phyloP scores from a whole-genome alignment of 495 filamentous ascomycete species.

The Cryomyces antarcticus region DNA sequence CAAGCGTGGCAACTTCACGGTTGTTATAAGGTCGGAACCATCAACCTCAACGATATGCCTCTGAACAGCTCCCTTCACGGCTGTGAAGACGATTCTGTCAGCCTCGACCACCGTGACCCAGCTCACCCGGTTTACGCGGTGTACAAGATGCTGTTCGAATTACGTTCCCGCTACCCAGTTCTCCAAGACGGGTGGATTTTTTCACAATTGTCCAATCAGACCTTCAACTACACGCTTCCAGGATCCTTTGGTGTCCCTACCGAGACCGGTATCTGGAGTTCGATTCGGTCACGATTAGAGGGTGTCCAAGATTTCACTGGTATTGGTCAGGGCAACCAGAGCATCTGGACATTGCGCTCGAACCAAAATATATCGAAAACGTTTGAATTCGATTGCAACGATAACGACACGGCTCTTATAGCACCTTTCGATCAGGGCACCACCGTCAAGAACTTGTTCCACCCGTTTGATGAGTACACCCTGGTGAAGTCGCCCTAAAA shows the following conservation, averaged over 20 bases:
- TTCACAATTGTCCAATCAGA: slow-evolving; percentile 39
- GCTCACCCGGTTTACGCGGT: slow-evolving; percentile 45
- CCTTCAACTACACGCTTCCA: slow-evolving; percentile 26
- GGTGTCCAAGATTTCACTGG: slow-evolving; percentile 29
- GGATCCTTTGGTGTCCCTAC: slow-evolving; percentile 35
- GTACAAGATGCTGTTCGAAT: slow-evolving; percentile 44
- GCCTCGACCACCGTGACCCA: slow-evolving; percentile 49
- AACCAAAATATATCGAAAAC: slow-evolving; percentile 36
- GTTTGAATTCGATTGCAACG: slow-evolving; percentile 40
- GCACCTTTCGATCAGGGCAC: slow-evolving; percentile 35
- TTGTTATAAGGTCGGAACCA: slow-evolving; percentile 36
- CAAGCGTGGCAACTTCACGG: slow-evolving; percentile 52
- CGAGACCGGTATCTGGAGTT: slow-evolving; percentile 49
- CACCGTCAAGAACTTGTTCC: slow-evolving; percentile 47
- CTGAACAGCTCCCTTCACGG: slow-evolving; percentile 32
- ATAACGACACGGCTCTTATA: slow-evolving; percentile 28
- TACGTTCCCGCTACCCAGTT: slow-evolving; percentile 36
- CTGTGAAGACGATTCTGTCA: slow-evolving; percentile 36
- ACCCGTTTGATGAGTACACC: slow-evolving; percentile 35
- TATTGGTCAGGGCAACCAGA: slow-evolving; percentile 27
- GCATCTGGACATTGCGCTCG: slow-evolving; percentile 47
- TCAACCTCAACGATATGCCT: slow-evolving; percentile 39
- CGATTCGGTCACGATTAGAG: slow-evolving; percentile 29
- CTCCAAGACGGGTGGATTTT: slow-evolving; percentile 46
- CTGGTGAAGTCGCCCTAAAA: slow-evolving; percentile 19